Base-by-base conservation (phyloP, 225 moss, liverwort and hornwort genomes). In the Physcomitrellopsis africana region DNA sequence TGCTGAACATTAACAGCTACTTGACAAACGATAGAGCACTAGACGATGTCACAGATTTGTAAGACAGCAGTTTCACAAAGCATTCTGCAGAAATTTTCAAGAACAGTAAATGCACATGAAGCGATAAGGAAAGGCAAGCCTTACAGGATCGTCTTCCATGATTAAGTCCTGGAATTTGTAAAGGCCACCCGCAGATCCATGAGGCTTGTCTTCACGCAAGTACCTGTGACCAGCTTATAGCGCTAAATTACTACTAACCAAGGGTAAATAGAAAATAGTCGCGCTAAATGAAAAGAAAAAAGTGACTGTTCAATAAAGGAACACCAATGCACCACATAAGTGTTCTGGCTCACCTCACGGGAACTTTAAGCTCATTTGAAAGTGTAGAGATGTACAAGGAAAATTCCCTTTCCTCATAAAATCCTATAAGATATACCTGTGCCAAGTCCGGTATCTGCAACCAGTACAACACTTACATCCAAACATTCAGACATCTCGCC, bases 101-200 rank as follows among this genome's bases (percentile, higher is more conserved):
- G 46, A 15, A 24, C 45, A 77, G 47, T 11, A 46, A 54, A 66
- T 45, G 32, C 51, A 68, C 24, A 37, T 8, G 22, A 46, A 61
- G 24, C 24, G 65, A 9, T 26, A 51, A 62, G 64, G 10, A 52
- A 43, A 70, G 13, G 11, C 54, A 63, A 54, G 44, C 49, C 71
- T 77, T 90, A 96, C 95, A 70, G 94, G 97, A 67, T 81, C 85
- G 8, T 94, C 94, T 82, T 97, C 97, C 84, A 92, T 87, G 20
- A 97, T 90, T 51, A 89, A 72, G 60, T 93, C 91, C 66, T 83
- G 87, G 79, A 97, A 97, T 48, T 90, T 92, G 87, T 90, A 93
- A 29, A 97, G 97, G 63, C 97, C 97, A 73, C 97, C 97, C n/a
- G 94, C 97, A 77, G 97, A 97, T 67, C 97, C 97, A 90, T 93